phyloP scores from a whole-genome alignment of 1,284 basidiomycete species.

The Naganishia cerealis region DNA sequence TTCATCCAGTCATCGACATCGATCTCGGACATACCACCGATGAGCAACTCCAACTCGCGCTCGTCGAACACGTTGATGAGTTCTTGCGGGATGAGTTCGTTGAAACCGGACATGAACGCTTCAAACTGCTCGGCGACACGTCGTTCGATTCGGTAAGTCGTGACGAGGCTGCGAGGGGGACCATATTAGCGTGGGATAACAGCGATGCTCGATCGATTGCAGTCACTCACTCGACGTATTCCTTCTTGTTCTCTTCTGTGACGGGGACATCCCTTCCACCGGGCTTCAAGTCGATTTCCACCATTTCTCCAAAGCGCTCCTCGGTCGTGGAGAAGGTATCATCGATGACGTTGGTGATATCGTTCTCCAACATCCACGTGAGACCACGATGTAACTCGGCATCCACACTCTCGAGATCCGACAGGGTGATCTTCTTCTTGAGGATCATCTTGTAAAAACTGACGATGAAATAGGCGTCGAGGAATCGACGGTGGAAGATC shows the following conservation, averaged over 20 bases:
- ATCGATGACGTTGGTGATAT: slow-evolving; percentile 89
- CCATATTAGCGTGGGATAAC: background rate
- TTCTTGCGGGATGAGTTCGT: slow-evolving; percentile 91
- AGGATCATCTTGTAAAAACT: slow-evolving; percentile 99
- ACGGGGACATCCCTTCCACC: slow-evolving; percentile 81
- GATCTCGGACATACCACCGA: slow-evolving; percentile 98
- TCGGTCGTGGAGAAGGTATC: slow-evolving; percentile 93
- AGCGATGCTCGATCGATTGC: background rate
- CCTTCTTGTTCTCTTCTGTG: slow-evolving; percentile 97
- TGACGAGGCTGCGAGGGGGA: slow-evolving; percentile 61
- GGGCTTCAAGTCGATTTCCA: slow-evolving; percentile 88
- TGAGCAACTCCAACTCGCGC: slow-evolving; percentile 82
- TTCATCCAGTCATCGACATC: slow-evolving; percentile 70
- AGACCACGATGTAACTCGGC: slow-evolving; percentile 86
- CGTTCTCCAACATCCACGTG: slow-evolving; percentile 96
- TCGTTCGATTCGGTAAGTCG: slow-evolving; percentile 88
- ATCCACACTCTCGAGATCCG: slow-evolving; percentile 88
- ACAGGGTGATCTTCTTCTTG: slow-evolving; percentile 76
- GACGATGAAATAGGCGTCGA: slow-evolving; percentile 98
- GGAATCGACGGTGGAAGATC: slow-evolving; percentile 97
- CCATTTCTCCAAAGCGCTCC: slow-evolving; percentile 94
- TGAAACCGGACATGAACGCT: slow-evolving; percentile 92
- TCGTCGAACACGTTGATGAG: slow-evolving; percentile 97
- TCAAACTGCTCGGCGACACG: slow-evolving; percentile 94
- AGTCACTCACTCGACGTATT: slow-evolving; percentile 76